A percentile compares a stretch with the other conserved stretches of the same genome.
phyloP scores from a whole-genome alignment of 2,329 filamentous ascomycete species.

The Xylariales sp. region DNA sequence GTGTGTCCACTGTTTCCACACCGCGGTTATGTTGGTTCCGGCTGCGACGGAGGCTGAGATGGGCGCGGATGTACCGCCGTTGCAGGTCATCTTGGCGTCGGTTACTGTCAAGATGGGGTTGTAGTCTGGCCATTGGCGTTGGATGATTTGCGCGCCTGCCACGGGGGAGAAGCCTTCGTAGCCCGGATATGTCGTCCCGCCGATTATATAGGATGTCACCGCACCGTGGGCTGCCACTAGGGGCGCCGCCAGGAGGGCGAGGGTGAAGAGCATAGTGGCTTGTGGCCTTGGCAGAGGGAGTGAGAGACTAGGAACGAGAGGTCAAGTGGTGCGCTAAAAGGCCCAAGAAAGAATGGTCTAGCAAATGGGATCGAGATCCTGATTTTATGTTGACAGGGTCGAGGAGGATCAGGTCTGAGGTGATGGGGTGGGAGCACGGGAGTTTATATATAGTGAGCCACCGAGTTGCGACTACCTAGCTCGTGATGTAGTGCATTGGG shows the following conservation, averaged over 20 bases:
- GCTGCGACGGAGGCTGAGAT: conserved; percentile 40
- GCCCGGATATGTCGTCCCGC: conserved; percentile 36
- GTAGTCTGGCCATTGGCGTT: conserved; percentile 54
- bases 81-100: conserved; percentile 50
- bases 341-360: too few species aligned
- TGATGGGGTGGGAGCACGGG: too few species aligned
- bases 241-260: conserved; percentile 22
- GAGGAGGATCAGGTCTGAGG: too few species aligned
- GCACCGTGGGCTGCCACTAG: conserved; percentile 30
- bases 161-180: conserved; percentile 46
- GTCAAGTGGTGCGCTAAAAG: too few species aligned
- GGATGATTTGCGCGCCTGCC: conserved; percentile 45
- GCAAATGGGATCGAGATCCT: too few species aligned
- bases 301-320: too few species aligned
- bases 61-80: conserved; percentile 45
- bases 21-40: conserved; percentile 42
- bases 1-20: conserved; percentile 55
- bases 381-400: too few species aligned
- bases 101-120: conserved; percentile 46
- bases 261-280: conserved; percentile 21
- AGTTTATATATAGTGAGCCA: too few species aligned
- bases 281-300: background rate
- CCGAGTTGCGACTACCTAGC: too few species aligned
- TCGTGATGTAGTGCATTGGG: too few species aligned
- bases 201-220: conserved; percentile 44